phyloP scores from a whole-genome alignment of 129 eudicot genomes.

The Logfia minima region DNA sequence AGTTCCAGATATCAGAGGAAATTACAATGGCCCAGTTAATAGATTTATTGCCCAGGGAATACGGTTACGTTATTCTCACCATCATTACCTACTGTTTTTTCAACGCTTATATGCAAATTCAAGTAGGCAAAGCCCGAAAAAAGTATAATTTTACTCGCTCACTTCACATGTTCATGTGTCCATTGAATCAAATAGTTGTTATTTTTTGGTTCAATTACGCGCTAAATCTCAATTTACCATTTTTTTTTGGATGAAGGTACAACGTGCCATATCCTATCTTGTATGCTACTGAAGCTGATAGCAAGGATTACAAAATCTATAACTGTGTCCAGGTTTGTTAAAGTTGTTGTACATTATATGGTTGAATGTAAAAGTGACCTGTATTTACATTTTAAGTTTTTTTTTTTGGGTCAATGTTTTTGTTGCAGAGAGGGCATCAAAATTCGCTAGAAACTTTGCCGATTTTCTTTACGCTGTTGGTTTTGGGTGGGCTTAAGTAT shows the following conservation, averaged over 20 bases:
- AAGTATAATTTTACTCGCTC: slow-evolving; percentile 14
- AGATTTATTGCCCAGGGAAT: slow-evolving; percentile 24
- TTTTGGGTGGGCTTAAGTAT: slow-evolving; percentile 57
- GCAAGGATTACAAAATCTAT: slow-evolving; percentile 79
- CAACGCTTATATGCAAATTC: slow-evolving; percentile 32
- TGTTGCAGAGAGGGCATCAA: slow-evolving; percentile 88
- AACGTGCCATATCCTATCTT: slow-evolving; percentile 60
- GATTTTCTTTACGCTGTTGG: slow-evolving; percentile 52
- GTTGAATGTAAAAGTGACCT: not conserved
- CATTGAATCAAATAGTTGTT: not conserved
- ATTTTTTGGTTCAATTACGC: not conserved
- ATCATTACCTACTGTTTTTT: slow-evolving; percentile 21
- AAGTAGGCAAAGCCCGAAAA: slow-evolving; percentile 23
- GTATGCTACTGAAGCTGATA: slow-evolving; percentile 73
- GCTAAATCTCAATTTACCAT: not conserved
- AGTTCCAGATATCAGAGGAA: not conserved
- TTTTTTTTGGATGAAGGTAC: slow-evolving; percentile 41
- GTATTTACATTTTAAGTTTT: not conserved
- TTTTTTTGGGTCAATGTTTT: slow-evolving; percentile 13
- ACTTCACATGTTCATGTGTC: not conserved
- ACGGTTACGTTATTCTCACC: slow-evolving; percentile 27
- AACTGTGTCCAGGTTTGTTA: slow-evolving; percentile 72
- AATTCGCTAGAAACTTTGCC: slow-evolving; percentile 75
- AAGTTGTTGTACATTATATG: not conserved
- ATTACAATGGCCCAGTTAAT: slow-evolving; percentile 19